These are phyloP conservation scores for Clonostachys sp. DNA, from an alignment of 2,329 filamentous ascomycete genomes.

Conservation along the genomic window DNA sequence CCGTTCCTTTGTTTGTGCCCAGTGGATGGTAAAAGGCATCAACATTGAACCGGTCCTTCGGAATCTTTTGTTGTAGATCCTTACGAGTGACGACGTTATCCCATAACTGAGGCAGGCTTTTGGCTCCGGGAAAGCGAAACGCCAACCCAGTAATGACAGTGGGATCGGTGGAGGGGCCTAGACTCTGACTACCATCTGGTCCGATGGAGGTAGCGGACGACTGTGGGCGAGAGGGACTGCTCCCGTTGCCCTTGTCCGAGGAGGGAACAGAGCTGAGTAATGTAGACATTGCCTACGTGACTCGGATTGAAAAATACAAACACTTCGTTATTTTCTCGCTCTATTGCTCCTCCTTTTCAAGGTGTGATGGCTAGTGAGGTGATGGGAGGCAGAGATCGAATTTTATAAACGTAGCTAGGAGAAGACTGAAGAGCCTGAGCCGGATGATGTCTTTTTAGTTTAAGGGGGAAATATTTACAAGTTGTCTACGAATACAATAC, in stretches of 20 bases:
- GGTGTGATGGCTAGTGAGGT: too few species aligned
- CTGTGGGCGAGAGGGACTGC: not conserved
- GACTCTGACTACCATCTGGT: not conserved
- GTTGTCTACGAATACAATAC: too few species aligned
- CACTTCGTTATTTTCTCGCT: too few species aligned
- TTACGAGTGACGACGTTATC: slow-evolving; percentile 19
- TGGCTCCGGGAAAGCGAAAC: slow-evolving; percentile 30
- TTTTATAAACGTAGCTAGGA: too few species aligned
- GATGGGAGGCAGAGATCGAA: too few species aligned
- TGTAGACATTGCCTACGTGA: too few species aligned
- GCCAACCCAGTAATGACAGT: slow-evolving; percentile 32
- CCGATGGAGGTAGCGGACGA: not conserved
- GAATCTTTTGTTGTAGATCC: slow-evolving; percentile 22
- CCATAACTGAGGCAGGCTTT: slow-evolving; percentile 27
- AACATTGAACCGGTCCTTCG: slow-evolving; percentile 14
- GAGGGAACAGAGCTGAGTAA: not conserved
- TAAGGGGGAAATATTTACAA: too few species aligned
- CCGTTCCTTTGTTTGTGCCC: slow-evolving; percentile 17
- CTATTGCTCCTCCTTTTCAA: too few species aligned
- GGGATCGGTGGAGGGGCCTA: slow-evolving; percentile 14
- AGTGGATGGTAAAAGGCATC: slow-evolving; percentile 17
- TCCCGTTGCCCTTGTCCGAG: not conserved
- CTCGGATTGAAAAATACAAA: too few species aligned
- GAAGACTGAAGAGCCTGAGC: too few species aligned
- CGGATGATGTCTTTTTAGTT: too few species aligned